phyloP scores from a whole-genome alignment of 306 rosid genomes.

The Gleditsia sinensis region DNA sequence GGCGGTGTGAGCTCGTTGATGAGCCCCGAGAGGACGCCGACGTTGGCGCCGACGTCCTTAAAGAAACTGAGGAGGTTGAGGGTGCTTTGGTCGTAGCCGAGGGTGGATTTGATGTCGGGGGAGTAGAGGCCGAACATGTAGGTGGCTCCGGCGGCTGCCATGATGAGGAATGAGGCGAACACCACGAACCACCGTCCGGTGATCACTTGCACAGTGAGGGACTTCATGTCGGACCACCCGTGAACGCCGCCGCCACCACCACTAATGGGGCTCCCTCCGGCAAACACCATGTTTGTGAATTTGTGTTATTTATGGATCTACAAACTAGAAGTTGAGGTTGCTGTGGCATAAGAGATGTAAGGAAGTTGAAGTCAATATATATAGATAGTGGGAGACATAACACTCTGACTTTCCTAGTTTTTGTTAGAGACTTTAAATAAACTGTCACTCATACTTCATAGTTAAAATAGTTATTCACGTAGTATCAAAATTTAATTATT shows the following conservation, averaged over 20 bases:
- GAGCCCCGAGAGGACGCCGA: slow-evolving; percentile 72
- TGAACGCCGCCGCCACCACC: neutral
- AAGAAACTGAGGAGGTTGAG: slow-evolving; percentile 81
- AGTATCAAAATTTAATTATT: no score
- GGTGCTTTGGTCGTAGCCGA: slow-evolving; percentile 85
- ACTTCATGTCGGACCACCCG: slow-evolving; percentile 36
- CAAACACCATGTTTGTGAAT: slow-evolving; percentile 29
- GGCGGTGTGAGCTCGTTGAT: slow-evolving; percentile 86
- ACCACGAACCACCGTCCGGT: slow-evolving; percentile 80
- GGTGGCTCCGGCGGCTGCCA: slow-evolving; percentile 81
- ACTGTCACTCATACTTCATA: no score
- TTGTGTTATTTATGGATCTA: neutral
- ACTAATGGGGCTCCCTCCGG: slow-evolving; percentile 1
- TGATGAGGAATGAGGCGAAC: slow-evolving; percentile 70
- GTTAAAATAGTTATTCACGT: no score
- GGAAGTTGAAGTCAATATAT: neutral
- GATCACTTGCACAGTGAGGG: slow-evolving; percentile 45
- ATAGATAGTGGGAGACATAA: neutral
- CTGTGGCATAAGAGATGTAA: neutral
- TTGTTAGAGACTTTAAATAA: no score
- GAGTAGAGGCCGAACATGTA: slow-evolving; percentile 86
- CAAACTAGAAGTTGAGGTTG: neutral
- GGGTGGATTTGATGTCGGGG: slow-evolving; percentile 46
- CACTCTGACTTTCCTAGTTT: neutral
- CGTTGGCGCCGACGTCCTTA: slow-evolving; percentile 81